Base-by-base conservation (phyloP, 768 basidiomycete genomes). In the Melanogaster broomeanus region DNA sequence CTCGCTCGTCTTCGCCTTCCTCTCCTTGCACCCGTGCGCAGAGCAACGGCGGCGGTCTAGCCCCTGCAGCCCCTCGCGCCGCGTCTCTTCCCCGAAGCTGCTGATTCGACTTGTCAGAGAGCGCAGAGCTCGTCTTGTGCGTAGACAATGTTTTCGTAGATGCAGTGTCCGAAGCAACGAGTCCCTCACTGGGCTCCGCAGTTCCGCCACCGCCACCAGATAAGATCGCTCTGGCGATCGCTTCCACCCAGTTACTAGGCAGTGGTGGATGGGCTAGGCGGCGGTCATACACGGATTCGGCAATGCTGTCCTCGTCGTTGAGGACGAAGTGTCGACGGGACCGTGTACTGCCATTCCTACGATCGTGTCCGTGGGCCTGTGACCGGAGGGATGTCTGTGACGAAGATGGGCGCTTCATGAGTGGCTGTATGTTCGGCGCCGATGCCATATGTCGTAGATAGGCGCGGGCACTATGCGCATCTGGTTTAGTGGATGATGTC, bases 391-490 rank as follows among this genome's bases (percentile, higher is more conserved):
- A 69, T 34, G 61, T 42, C 25, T 66, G 64, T n/a, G 71, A 63
- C 24, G 66, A 48, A 6, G 70, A 58, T 13, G 70, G 65, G 12
- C 64, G 72, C 42, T 69, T 71, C 18, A 43, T 53, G 35, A 71
- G 60, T 15, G 68, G 70, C 18, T 70, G 66, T 27, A 80, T 77
- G 53, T 74, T 73, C 27, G 77, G 77, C 21, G 77, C 71, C 21
- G 88, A 90, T 1, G 80, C 80, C 75, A 91, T 88, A 63, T 90
- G 87, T 28, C 88, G 81, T 11, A 91, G 78, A 61, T 88, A 85
- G 6, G 83, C 81, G 4, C 79, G 78, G 3, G 88, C 86, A 45
- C 80, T 79, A 22, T 79, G 76, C 21, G 54, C 55, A 53, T 67
- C 58, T 49, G 52, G 48, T 51, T 61, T 66, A 51, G 47, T 50